These are phyloP conservation scores for Piper betle DNA, from an alignment of 164 flowering plant genomes.

Conservation along the genomic window DNA sequence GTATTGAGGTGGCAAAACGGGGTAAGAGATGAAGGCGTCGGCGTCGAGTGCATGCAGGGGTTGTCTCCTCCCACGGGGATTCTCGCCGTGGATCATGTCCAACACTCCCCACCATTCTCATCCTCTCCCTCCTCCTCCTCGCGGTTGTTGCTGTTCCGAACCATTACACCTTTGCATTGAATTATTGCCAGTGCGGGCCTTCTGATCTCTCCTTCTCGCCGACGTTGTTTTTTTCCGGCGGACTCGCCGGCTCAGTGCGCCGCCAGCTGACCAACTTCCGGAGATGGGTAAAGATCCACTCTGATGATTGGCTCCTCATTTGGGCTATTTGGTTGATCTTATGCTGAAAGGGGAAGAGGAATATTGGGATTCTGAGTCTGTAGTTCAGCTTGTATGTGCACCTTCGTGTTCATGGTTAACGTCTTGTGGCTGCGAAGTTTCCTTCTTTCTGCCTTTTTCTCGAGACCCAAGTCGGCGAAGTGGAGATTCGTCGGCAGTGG, in stretches of 20 bases:
- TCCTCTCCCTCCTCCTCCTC: not conserved
- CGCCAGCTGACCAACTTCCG: not conserved
- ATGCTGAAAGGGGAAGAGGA: too few relatives aligned
- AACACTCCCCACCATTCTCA: not conserved
- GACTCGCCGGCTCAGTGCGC: not conserved
- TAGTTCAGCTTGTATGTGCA: too few relatives aligned
- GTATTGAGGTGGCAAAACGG: not conserved
- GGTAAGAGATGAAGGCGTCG: slow-evolving; percentile 8
- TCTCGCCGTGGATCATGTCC: slow-evolving; percentile 41
- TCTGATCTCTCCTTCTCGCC: not conserved
- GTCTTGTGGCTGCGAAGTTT: too few relatives aligned
- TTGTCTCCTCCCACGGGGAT: slow-evolving; percentile 60
- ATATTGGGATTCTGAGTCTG: too few relatives aligned
- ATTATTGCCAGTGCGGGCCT: not conserved
- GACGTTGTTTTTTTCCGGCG: not conserved
- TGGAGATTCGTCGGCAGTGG: too few relatives aligned
- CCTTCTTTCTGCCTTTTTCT: too few relatives aligned
- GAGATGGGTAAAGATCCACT: not conserved
- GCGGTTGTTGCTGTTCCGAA: not conserved
- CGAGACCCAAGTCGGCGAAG: too few relatives aligned
- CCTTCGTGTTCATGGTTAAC: too few relatives aligned
- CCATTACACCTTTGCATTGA: not conserved
- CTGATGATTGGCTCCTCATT: not conserved
- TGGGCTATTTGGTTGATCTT: too few relatives aligned
- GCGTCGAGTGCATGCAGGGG: slow-evolving; percentile 20